These are phyloP conservation scores for Platanthera guangdongensis DNA, from an alignment of 106 monocot species.

Conservation along the genomic window DNA sequence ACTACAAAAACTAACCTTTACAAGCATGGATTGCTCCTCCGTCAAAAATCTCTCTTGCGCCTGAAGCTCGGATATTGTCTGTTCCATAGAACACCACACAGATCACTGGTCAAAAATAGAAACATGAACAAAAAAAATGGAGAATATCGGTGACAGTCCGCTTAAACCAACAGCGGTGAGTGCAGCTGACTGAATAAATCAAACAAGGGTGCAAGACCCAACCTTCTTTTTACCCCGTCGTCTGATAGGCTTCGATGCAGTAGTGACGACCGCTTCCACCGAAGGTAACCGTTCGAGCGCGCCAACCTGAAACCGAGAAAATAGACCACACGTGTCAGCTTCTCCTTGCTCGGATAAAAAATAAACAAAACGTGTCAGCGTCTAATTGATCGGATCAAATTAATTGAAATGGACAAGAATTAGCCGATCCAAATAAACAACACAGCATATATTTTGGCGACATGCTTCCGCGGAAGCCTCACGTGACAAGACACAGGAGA, in stretches of 20 bases:
- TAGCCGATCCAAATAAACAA: not conserved
- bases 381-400: not conserved
- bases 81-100: not conserved
- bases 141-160: not conserved
- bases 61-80: conserved; percentile 4
- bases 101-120: not conserved
- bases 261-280: not conserved
- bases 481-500: not conserved
- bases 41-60: not conserved
- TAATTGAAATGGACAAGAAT: not conserved
- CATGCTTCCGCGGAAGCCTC: not conserved
- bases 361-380: too few relatives aligned
- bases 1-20: not conserved
- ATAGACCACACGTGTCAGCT: conserved; percentile 3
- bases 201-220: not conserved
- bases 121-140: not conserved
- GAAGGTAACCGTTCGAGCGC: not conserved
- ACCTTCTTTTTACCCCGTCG: conserved; percentile 7
- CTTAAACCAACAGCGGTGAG: not conserved
- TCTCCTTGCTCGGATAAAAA: not conserved
- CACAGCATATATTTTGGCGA: not conserved
- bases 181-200: not conserved
- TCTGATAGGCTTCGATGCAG: not conserved
- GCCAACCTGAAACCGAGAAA: not conserved
- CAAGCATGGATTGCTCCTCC: not conserved